Conservation (phyloP, 805 yeast species). For the Maudiozyma saulgeensis region DNA sequence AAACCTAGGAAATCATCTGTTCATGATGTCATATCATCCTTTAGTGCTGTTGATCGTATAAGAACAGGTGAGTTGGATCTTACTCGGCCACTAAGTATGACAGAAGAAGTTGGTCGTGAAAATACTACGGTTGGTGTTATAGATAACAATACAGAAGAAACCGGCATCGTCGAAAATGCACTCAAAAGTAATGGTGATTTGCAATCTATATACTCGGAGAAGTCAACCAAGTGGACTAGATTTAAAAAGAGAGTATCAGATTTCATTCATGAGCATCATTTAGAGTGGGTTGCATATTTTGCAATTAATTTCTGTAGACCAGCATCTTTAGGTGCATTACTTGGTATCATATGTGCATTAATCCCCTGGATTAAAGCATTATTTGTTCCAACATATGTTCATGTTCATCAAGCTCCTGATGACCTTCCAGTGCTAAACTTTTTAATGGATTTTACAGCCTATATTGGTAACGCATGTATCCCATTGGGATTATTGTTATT, state of each 20-base stretch:
- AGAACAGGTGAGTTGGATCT: slow-evolving; percentile 26
- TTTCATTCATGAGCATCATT: slow-evolving; percentile 22
- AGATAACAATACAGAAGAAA: background rate
- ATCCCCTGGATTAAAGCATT: slow-evolving; percentile 78
- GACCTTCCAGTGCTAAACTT: slow-evolving; percentile 74
- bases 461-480: slow-evolving; percentile 79
- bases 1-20: slow-evolving; percentile 2
- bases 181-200: slow-evolving; percentile 4
- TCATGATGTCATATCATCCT: slow-evolving; percentile 32
- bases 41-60: slow-evolving; percentile 26
- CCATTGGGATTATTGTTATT: slow-evolving; percentile 75
- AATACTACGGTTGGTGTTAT: slow-evolving; percentile 11
- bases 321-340: slow-evolving; percentile 58
- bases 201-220: slow-evolving; percentile 6
- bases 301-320: slow-evolving; percentile 54
- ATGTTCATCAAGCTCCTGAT: slow-evolving; percentile 76
- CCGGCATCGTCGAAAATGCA: slow-evolving; percentile 1
- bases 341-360: slow-evolving; percentile 61
- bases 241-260: slow-evolving; percentile 12
- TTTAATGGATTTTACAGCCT: slow-evolving; percentile 68
- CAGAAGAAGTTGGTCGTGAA: slow-evolving; percentile 21
- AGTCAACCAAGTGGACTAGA: background rate
- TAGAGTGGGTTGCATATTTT: slow-evolving; percentile 30
- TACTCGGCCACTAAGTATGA: slow-evolving; percentile 22
- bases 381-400: slow-evolving; percentile 42